Conservation (phyloP, 345 rosid genomes). For the Trapa bicornis region DNA sequence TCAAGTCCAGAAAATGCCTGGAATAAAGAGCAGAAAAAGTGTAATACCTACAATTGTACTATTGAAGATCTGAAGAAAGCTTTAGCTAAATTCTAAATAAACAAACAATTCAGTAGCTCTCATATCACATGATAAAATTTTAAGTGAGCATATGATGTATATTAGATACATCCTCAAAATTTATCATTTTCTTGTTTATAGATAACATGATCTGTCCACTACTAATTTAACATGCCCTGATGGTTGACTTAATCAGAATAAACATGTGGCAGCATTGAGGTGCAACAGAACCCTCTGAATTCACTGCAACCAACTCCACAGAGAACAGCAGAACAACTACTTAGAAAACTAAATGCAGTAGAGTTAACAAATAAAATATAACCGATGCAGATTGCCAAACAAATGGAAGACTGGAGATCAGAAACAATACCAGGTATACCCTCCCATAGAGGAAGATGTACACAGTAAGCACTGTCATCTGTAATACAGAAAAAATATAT, state of each 20-base stretch:
- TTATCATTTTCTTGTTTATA: neutral
- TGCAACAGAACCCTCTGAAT: neutral
- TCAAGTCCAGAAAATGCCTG: conserved; percentile 99
- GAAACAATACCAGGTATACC: conserved; percentile 64
- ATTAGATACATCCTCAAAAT: neutral
- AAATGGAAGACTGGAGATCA: neutral
- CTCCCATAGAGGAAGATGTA: conserved; percentile 88
- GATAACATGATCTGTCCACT: neutral
- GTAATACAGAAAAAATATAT: conserved; percentile 25
- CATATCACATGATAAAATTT: neutral
- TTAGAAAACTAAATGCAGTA: too few relatives aligned
- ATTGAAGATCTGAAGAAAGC: neutral
- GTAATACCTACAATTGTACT: neutral
- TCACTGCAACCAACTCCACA: neutral
- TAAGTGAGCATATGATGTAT: neutral
- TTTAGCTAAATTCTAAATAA: neutral
- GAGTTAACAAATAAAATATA: neutral
- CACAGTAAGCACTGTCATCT: conserved; percentile 96
- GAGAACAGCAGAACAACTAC: too few relatives aligned
- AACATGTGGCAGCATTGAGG: neutral
- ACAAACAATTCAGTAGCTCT: neutral
- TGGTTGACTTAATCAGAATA: neutral
- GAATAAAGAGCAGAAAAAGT: conserved; percentile 13
- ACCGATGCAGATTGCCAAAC: neutral
- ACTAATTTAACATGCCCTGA: neutral